Percentiles rank a stretch among this genome's conserved stretches.
These are phyloP conservation scores for Clathrus columnatus DNA, from an alignment of 768 basidiomycete species.

Conservation along the genomic window DNA sequence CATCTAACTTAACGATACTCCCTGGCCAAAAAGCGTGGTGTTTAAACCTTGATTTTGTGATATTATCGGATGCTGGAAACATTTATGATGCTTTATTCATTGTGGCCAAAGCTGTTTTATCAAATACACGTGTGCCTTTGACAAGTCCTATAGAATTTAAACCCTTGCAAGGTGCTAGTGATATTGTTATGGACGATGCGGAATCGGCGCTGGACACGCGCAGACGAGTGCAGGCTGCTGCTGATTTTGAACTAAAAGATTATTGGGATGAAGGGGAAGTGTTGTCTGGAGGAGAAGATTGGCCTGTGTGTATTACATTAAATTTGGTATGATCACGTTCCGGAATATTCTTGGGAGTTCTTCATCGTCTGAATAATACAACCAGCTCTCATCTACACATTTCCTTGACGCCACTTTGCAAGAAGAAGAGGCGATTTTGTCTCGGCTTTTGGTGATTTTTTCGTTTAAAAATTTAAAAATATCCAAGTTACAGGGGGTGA, in stretches of 20 bases:
- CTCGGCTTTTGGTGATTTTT: slow-evolving; percentile 54
- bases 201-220: slow-evolving; percentile 41
- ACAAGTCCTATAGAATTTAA: slow-evolving; percentile 67
- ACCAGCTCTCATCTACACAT: slow-evolving; percentile 47
- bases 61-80: slow-evolving; percentile 70
- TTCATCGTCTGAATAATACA: not conserved
- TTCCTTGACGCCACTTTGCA: slow-evolving; percentile 66
- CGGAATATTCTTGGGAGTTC: not conserved
- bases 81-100: slow-evolving; percentile 71
- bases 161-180: slow-evolving; percentile 24
- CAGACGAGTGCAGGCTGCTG: slow-evolving; percentile 33
- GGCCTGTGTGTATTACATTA: slow-evolving; percentile 74
- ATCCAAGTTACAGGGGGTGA: slow-evolving; percentile 51
- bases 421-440: slow-evolving; percentile 62
- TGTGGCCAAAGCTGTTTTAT: slow-evolving; percentile 69
- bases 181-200: slow-evolving; percentile 52
- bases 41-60: slow-evolving; percentile 64
- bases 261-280: slow-evolving; percentile 80
- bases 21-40: slow-evolving; percentile 63
- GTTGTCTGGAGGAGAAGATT: slow-evolving; percentile 49
- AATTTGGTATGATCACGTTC: slow-evolving; percentile 49
- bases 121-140: slow-evolving; percentile 71
- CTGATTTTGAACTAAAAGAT: slow-evolving; percentile 82
- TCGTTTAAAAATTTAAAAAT: slow-evolving; percentile 38
- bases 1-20: slow-evolving; percentile 49